These are phyloP conservation scores for Cutaneotrichosporon sp. DNA, from an alignment of 1,284 basidiomycete species.

Conservation along the genomic window DNA sequence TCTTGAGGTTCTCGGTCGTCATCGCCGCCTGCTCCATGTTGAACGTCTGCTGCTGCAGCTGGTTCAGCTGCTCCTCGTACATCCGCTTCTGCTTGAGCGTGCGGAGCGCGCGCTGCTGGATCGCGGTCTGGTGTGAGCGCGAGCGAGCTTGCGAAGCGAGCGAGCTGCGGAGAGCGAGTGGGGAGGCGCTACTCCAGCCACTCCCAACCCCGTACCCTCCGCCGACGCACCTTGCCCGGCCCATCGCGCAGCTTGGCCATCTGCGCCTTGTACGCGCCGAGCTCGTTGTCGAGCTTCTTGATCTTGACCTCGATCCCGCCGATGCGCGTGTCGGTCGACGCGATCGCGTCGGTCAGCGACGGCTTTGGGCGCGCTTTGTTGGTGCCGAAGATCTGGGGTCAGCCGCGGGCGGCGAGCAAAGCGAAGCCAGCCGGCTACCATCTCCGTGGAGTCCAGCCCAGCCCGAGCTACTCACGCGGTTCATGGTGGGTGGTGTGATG, in stretches of 20 bases:
- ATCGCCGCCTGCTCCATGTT: conserved; percentile 98
- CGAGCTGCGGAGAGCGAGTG: background rate
- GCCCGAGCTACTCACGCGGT: conserved; percentile 35
- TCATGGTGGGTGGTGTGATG: conserved; percentile 27
- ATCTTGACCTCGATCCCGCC: conserved; percentile 95
- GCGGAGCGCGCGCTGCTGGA: conserved; percentile 91
- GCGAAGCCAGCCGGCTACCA: background rate
- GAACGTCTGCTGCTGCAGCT: conserved; percentile 93
- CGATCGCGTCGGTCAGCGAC: conserved; percentile 84
- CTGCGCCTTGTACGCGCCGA: conserved; percentile 90
- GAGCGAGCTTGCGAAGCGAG: background rate
- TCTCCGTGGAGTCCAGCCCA: too few species aligned
- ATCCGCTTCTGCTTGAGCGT: conserved; percentile 94
- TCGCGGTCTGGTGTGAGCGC: conserved; percentile 65
- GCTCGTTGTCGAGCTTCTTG: conserved; percentile 92
- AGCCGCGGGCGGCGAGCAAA: conserved; percentile 1
- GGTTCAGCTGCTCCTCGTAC: conserved; percentile 87
- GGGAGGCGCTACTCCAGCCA: background rate
- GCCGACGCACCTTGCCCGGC: conserved; percentile 84
- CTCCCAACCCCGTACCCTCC: background rate
- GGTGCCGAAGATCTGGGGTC: conserved; percentile 68
- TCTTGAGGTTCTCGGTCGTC: conserved; percentile 94
- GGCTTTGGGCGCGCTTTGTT: conserved; percentile 73
- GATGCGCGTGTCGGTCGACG: conserved; percentile 86
- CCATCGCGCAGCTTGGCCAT: conserved; percentile 92